These are phyloP conservation scores for Apiospora pterosperma DNA, from an alignment of 2,329 filamentous ascomycete species.

Conservation along the genomic window DNA sequence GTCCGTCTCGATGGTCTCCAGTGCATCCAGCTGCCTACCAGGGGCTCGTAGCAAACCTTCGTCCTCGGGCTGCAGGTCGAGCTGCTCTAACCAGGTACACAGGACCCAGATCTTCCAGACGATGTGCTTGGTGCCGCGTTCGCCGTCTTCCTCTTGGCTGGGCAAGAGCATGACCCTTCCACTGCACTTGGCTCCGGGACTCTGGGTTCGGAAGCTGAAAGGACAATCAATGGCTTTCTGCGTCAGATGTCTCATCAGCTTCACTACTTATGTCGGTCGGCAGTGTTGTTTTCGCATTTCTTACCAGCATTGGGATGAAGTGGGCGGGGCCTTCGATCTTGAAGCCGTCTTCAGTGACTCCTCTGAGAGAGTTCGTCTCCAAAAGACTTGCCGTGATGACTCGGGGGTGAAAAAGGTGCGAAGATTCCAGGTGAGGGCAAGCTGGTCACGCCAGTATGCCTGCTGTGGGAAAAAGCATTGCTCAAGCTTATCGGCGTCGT, in stretches of 20 bases:
- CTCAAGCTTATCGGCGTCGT: conserved; percentile 18
- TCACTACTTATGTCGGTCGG: background rate
- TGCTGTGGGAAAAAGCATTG: conserved; percentile 27
- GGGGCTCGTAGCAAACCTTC: conserved; percentile 19
- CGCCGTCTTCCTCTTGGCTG: conserved; percentile 1
- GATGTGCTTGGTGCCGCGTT: background rate
- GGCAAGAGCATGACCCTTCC: conserved; percentile 31
- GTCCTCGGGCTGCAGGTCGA: conserved; percentile 25
- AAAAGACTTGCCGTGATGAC: conserved; percentile 22
- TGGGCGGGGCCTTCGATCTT: conserved; percentile 11
- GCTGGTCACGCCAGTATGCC: conserved; percentile 33
- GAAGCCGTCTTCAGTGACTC: conserved; percentile 9
- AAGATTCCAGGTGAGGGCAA: conserved; percentile 34
- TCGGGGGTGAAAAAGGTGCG: conserved; percentile 25
- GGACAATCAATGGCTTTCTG: conserved; percentile 28
- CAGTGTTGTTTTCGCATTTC: background rate
- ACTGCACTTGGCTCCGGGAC: conserved; percentile 17
- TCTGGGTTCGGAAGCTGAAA: conserved; percentile 28
- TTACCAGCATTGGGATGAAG: conserved; percentile 12
- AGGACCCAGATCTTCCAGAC: conserved; percentile 33
- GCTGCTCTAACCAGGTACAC: conserved; percentile 23
- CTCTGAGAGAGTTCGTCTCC: conserved; percentile 15
- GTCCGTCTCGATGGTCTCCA: conserved; percentile 23
- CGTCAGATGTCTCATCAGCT: background rate
- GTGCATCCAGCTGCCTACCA: conserved; percentile 11